These are phyloP conservation scores for Botrytis squamosa DNA, from an alignment of 2,329 filamentous ascomycete genomes.

Conservation along the genomic window DNA sequence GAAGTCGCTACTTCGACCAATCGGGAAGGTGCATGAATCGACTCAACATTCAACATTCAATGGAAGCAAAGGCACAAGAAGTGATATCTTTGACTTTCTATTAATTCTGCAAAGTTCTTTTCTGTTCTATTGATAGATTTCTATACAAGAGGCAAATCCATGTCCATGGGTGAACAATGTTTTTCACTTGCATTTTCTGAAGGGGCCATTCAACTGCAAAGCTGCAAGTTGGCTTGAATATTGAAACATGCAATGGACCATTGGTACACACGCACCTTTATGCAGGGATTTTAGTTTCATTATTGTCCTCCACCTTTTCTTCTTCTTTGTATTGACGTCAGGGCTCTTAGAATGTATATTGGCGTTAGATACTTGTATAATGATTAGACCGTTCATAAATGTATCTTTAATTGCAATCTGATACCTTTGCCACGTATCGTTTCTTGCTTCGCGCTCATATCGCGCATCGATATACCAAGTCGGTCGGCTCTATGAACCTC, in stretches of 20 bases:
- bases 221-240: not conserved
- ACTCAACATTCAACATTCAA: not conserved
- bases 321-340: not conserved
- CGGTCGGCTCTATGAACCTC: not conserved
- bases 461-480: not conserved
- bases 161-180: not conserved
- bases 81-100: not conserved
- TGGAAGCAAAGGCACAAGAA: not conserved
- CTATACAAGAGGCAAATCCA: not conserved
- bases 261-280: not conserved
- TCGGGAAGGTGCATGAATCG: constrained; percentile 4
- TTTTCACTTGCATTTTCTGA: not conserved
- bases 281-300: not conserved
- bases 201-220: not conserved
- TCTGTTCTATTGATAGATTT: not conserved
- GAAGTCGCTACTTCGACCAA: not conserved
- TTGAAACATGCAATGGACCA: not conserved
- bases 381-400: not conserved
- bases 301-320: constrained; percentile 1
- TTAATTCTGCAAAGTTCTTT: not conserved
- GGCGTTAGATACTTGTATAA: not conserved
- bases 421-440: not conserved
- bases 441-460: not conserved
- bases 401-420: not conserved
- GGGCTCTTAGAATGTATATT: not conserved